Base-by-base conservation (phyloP, 2,329 filamentous ascomycete genomes). In the Canariomyces notabilis region DNA sequence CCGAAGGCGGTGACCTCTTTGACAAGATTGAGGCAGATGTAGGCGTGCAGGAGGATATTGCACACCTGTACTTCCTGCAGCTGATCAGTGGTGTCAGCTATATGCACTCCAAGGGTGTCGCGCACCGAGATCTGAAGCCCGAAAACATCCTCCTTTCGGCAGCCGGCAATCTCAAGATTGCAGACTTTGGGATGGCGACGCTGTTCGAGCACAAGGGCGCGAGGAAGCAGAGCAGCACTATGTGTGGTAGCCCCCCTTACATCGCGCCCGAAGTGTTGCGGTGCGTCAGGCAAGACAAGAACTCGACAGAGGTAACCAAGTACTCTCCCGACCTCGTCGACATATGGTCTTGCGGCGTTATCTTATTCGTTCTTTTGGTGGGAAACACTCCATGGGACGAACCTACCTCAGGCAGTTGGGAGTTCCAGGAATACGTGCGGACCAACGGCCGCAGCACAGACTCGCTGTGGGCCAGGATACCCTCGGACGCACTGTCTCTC, bases 1-100 rank as follows among this genome's bases (percentile, higher is more conserved):
- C 93, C 37, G 88, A 94, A 59, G 93, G 93, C 34, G 93, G 93
- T 9, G 93, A 98, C 64, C 75, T 98, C 6, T 98, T 98, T 66
- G 93, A 98, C 80, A 98, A 98, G 73, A 97, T 98, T 58, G 94
- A 98, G 69, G 90, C 93, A 15, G 93, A 98, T 65, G 87, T 91
- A 36, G 93, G 93, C 38, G 89, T 97, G n/a, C 80, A 85, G 6
- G 83, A 95, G 65, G 88, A 97, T 63, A 89, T 98, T 62, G 91
- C 93, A 26, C 94, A 98, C 64, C 81, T 96, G 51, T 98, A 97
- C 71, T 98, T 98, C 65, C 79, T 84, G 2, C 93, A 98, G 69
- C 78, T 98, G 51, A 79, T 97, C 58, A 83, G 83, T 62, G 93
- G 91, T 7, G 87, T 97, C 52, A 85, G 85, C 61, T 98, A 90